Evolutionary conservation across 2,329 filamentous ascomycete genomes (phyloP), one percentile per base, ranked within the genome.

Genomic region (Diaporthe nobilis): DNA sequence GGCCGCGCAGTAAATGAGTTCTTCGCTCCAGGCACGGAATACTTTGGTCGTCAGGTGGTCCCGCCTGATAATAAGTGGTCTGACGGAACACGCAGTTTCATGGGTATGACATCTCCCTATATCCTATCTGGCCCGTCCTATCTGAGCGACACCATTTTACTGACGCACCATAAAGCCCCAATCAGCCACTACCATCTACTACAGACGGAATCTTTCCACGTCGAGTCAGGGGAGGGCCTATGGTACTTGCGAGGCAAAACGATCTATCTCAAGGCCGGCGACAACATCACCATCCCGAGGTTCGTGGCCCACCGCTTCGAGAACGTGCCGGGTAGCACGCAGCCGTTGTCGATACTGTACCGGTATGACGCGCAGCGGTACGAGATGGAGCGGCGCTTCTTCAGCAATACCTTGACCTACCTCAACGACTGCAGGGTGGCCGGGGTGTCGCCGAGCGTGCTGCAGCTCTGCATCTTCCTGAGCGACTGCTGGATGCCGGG

Each of bases 321-420:
- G 47, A 67, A 67, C 44, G 10, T 67, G 44, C 63, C 63, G 44
- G 63, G 63, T 22, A 67, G 63, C 44, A 67, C 63, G 31, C 44
- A 67, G 63, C 63, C 63, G 44, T 10, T 67, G 44, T 67, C 63
- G 25, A 51, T 67, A 7, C 22, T 67, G 28, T 67, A 67, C 44
- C 63, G 63, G 42, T 67, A 67, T 10, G 63, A 67, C 31, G 63
- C 63, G 7, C 63, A 67, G 63, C 28, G 63, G 28, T 67, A 67
- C 31, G 63, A 51, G 63, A 67, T 67, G 63, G 63, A 67, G 44
- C 34, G 63, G 63, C 63, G 63, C 42, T 67, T 67, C 44, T 67
- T 67, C 63, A 25, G 63, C 63, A 67, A 67, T 20, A 67, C 63
- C 44, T 22, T 67, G 28, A 67, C 63, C 63, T 67, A 67, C 63